These are phyloP conservation scores for Apostasia shenzhenica DNA, from an alignment of 106 monocot species.

Conservation along the genomic window DNA sequence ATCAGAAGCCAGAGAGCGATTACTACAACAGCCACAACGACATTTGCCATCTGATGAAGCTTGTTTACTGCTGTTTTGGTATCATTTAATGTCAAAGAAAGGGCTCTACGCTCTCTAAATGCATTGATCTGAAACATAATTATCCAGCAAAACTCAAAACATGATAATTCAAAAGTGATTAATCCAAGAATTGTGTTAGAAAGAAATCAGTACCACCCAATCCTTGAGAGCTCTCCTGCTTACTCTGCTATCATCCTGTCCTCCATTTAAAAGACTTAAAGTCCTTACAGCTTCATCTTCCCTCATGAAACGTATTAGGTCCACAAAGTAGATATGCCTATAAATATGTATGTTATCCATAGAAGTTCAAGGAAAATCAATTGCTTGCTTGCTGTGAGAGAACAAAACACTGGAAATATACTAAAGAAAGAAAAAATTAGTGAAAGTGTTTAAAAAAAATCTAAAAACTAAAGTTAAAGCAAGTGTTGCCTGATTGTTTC, in stretches of 20 bases:
- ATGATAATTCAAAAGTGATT: neutral
- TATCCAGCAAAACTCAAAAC: neutral
- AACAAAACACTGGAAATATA: neutral
- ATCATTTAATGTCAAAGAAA: conserved; percentile 78
- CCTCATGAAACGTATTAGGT: conserved; percentile 81
- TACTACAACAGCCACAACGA: conserved; percentile 53
- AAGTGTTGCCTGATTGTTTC: too few relatives aligned
- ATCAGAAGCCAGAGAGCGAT: conserved; percentile 71
- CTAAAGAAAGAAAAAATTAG: neutral
- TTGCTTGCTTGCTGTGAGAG: neutral
- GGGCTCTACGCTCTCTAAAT: conserved; percentile 75
- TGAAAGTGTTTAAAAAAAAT: neutral
- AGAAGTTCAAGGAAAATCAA: too few relatives aligned
- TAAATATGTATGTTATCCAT: neutral
- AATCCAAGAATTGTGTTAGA: neutral
- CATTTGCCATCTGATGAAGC: conserved; percentile 77
- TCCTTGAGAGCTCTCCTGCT: conserved; percentile 65
- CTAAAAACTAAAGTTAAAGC: too few relatives aligned
- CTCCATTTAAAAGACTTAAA: conserved; percentile 68
- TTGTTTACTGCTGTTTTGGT: conserved; percentile 92
- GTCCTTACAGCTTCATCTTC: conserved; percentile 68
- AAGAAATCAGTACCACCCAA: conserved; percentile 68
- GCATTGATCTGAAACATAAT: conserved; percentile 56
- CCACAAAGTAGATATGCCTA: conserved; percentile 69
- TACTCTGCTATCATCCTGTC: conserved; percentile 41